These are phyloP conservation scores for Ulvella scutata DNA, from an alignment of 139 green algal species.

Conservation along the genomic window DNA sequence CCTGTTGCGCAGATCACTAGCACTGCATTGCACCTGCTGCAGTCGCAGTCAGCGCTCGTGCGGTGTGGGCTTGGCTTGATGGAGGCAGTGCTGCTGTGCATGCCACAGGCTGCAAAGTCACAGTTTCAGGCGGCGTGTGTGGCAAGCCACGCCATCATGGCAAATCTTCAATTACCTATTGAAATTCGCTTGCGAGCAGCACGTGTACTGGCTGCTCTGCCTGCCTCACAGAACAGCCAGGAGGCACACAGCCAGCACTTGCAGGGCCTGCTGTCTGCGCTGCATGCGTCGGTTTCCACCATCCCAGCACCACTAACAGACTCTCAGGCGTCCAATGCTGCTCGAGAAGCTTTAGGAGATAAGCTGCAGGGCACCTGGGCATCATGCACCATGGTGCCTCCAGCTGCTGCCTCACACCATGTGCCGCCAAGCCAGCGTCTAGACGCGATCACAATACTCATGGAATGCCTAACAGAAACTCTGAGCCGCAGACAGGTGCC, in stretches of 20 bases:
- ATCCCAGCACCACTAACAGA: not conserved
- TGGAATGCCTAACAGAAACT: not conserved
- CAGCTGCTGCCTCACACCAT: not conserved
- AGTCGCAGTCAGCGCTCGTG: not conserved
- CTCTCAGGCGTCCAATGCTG: not conserved
- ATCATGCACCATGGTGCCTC: not conserved
- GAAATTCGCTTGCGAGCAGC: not conserved
- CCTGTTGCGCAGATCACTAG: not conserved
- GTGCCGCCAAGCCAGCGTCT: not conserved
- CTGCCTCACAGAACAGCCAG: not conserved
- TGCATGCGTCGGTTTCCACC: not conserved
- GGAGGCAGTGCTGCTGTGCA: not conserved
- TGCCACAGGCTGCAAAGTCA: not conserved
- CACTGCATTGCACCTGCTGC: not conserved
- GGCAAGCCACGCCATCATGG: not conserved
- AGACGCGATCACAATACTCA: not conserved
- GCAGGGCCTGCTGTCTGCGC: not conserved
- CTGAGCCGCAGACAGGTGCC: not conserved
- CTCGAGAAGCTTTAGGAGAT: not conserved
- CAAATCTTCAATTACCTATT: not conserved
- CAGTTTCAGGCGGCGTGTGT: not conserved
- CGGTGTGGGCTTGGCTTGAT: not conserved
- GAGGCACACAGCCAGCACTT: not conserved
- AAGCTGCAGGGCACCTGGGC: not conserved
- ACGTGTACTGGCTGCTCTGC: not conserved